Evolutionary conservation across 257 asterid species (phyloP).

Genomic region (Nicotiana knightiana): DNA sequence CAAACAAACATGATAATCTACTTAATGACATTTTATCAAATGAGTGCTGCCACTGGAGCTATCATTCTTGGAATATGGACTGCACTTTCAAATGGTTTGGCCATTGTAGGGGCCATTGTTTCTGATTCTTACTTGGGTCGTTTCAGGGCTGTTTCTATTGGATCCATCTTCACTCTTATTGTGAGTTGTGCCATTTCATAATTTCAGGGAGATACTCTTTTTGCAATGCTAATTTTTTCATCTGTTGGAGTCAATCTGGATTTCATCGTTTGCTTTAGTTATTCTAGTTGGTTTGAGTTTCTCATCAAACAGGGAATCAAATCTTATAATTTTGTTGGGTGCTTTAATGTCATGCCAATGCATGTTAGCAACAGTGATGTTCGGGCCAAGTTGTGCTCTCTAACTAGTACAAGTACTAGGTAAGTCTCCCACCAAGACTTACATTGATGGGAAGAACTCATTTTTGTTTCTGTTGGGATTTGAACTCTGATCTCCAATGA

Average conservation of each 20-base stretch:
- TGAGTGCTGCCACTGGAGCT: conserved; percentile 11
- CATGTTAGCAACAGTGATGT: background rate
- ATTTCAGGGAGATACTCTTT: background rate
- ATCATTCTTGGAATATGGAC: conserved; percentile 11
- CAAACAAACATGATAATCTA: conserved; percentile 16
- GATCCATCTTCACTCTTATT: conserved; percentile 12
- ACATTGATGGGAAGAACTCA: too few relatives aligned
- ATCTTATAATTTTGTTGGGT: background rate
- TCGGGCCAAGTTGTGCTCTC: background rate
- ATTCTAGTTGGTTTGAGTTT: background rate
- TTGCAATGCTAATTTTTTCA: background rate
- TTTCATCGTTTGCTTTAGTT: background rate
- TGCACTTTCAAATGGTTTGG: conserved; percentile 15
- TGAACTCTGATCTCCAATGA: background rate
- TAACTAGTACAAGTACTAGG: background rate
- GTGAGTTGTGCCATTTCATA: conserved; percentile 1
- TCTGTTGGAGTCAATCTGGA: background rate
- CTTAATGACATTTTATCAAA: conserved; percentile 12
- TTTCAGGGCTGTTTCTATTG: background rate
- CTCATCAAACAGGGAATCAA: background rate
- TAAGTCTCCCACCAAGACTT: background rate
- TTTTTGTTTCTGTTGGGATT: background rate
- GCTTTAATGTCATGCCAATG: background rate
- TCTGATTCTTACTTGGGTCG: conserved; percentile 20
- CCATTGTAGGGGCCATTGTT: conserved; percentile 13